Conservation (phyloP, 179 eudicot genomes). For the Vitellaria paradoxa region DNA sequence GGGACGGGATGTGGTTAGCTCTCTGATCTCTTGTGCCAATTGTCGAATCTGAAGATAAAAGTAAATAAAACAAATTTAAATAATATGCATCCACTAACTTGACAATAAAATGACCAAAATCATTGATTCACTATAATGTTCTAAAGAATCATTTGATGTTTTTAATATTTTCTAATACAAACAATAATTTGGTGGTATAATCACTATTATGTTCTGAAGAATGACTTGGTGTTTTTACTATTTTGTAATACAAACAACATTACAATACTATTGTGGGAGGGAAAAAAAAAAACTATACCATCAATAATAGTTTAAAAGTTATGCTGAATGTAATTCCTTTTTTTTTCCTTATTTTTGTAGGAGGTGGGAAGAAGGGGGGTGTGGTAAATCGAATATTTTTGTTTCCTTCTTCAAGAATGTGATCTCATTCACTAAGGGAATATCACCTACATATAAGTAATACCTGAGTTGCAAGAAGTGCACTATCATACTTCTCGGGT, state of each 20-base stretch:
- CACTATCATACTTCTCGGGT: constrained; percentile 63
- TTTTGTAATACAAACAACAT: neutral
- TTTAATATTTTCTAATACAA: too few relatives aligned
- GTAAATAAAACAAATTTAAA: constrained; percentile 9
- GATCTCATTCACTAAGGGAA: neutral
- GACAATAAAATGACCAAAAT: neutral
- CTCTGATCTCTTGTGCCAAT: constrained; percentile 84
- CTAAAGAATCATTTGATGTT: too few relatives aligned
- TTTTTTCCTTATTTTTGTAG: neutral
- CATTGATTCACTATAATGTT: too few relatives aligned
- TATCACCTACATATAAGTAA: constrained; percentile 3
- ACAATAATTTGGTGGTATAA: too few relatives aligned
- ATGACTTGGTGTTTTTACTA: neutral
- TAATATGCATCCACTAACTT: neutral
- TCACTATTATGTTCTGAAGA: too few relatives aligned
- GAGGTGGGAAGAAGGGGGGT: too few relatives aligned
- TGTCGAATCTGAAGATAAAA: constrained; percentile 63
- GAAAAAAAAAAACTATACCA: neutral
- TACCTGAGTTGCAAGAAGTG: constrained; percentile 86
- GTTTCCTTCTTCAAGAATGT: neutral
- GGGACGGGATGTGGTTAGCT: constrained; percentile 61
- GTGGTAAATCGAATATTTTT: neutral
- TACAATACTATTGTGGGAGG: neutral
- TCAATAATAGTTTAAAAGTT: neutral
- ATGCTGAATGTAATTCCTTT: neutral